Conservation (phyloP, 1,139 yeast species). For the Yamadazyma sp. region DNA sequence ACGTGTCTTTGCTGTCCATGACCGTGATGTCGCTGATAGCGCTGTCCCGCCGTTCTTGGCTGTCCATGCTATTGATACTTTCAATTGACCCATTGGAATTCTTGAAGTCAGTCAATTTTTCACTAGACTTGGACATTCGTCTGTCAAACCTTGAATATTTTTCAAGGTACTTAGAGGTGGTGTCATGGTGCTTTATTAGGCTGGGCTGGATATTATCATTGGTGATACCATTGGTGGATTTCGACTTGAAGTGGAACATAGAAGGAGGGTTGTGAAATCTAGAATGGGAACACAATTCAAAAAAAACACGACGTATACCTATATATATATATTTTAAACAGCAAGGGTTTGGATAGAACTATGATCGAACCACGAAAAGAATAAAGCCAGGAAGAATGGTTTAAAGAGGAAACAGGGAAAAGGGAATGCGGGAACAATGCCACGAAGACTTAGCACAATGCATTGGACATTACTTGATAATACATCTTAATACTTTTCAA, state of each 20-base stretch:
- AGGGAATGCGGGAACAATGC: neutral
- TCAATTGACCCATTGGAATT: slow-evolving; percentile 15
- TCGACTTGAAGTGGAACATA: slow-evolving; percentile 18
- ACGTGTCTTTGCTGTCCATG: slow-evolving; percentile 15
- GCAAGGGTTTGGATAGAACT: neutral
- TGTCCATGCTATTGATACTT: slow-evolving; percentile 15
- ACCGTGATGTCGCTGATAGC: slow-evolving; percentile 17
- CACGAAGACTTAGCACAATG: neutral
- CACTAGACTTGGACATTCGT: neutral
- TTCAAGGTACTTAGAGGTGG: slow-evolving; percentile 12
- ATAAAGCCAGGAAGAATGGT: no score
- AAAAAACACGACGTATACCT: no score
- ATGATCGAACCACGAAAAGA: no score
- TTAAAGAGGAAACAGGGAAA: neutral
- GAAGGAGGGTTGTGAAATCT: neutral
- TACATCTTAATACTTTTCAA: neutral
- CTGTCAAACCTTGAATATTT: slow-evolving; percentile 11
- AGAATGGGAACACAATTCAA: neutral
- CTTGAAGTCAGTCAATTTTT: neutral
- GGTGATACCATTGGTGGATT: slow-evolving; percentile 15
- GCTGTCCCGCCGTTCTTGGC: slow-evolving; percentile 18
- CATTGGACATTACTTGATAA: slow-evolving; percentile 1
- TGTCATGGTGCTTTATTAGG: slow-evolving; percentile 9
- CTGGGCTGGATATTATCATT: slow-evolving; percentile 16
- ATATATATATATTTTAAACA: neutral